phyloP scores from a whole-genome alignment of 768 basidiomycete species.

The Rhodocollybia butyracea region DNA sequence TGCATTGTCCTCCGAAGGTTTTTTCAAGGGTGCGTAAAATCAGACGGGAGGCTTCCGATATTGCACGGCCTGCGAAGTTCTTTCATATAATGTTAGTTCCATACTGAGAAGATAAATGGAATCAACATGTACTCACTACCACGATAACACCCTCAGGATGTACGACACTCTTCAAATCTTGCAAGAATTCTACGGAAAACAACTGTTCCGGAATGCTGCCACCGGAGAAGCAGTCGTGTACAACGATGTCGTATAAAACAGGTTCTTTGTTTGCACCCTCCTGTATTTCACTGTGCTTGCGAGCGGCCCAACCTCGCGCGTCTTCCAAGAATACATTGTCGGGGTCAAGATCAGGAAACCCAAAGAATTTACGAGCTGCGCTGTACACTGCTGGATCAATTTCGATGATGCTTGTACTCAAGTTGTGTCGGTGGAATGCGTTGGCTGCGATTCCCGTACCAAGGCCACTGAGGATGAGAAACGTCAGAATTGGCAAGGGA shows the following conservation, averaged over 20 bases:
- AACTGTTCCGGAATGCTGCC: conserved; percentile 86
- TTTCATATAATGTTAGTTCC: conserved; percentile 22
- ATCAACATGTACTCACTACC: conserved; percentile 52
- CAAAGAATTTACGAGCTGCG: conserved; percentile 78
- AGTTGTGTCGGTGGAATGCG: conserved; percentile 64
- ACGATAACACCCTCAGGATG: conserved; percentile 71
- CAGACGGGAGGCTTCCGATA: conserved; percentile 58
- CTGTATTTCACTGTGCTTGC: conserved; percentile 26
- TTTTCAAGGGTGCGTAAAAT: conserved; percentile 67
- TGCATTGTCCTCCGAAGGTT: conserved; percentile 68
- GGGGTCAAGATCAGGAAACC: conserved; percentile 61
- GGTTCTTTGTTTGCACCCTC: conserved; percentile 22
- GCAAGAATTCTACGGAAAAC: conserved; percentile 85
- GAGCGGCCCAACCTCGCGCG: conserved; percentile 67
- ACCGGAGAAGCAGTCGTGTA: conserved; percentile 94
- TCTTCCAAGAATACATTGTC: conserved; percentile 71
- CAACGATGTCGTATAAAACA: conserved; percentile 61
- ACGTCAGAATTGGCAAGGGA: conserved; percentile 4
- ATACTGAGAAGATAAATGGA: not conserved
- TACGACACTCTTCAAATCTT: conserved; percentile 60
- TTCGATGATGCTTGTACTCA: conserved; percentile 84
- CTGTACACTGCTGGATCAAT: conserved; percentile 89
- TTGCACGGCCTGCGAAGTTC: conserved; percentile 82
- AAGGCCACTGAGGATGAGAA: conserved; percentile 59
- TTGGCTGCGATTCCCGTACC: conserved; percentile 82